phyloP scores from a whole-genome alignment of 139 green algal species.

The Raphidocelis subcapitata region DNA sequence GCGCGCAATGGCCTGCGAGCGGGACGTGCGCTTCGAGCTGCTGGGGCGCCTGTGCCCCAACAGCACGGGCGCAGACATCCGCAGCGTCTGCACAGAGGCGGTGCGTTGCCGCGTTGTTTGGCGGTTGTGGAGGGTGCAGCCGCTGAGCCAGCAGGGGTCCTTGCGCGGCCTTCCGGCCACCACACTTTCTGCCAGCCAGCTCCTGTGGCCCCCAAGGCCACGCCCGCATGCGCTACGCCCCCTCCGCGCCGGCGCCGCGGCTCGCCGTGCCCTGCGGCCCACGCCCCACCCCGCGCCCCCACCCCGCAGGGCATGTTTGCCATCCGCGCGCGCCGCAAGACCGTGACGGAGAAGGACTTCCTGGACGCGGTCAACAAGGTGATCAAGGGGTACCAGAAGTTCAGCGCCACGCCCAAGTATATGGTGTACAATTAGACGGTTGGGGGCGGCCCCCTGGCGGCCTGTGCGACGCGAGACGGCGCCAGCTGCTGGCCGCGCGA shows the following conservation, averaged over 20 bases:
- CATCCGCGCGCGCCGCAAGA: constrained; percentile 92
- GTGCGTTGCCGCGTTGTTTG: constrained; percentile 76
- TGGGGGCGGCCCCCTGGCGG: not conserved
- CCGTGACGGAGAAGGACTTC: constrained; percentile 99
- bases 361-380: constrained; percentile 98
- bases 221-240: constrained; percentile 16
- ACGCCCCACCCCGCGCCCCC: too few relatives aligned
- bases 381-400: constrained; percentile 98
- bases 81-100: constrained; percentile 94
- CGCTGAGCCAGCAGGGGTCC: too few relatives aligned
- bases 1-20: constrained; percentile 94
- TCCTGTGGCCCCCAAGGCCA: too few relatives aligned
- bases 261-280: too few relatives aligned
- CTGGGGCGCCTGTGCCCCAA: constrained; percentile 95
- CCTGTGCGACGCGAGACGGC: not conserved
- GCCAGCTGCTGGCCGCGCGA: too few relatives aligned
- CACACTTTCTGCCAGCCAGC: too few relatives aligned
- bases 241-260: too few relatives aligned
- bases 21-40: constrained; percentile 97
- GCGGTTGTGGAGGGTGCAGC: too few relatives aligned
- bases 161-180: too few relatives aligned
- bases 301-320: constrained; percentile 67
- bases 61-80: constrained; percentile 94
- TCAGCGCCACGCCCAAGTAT: constrained; percentile 96
- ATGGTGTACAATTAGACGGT: constrained; percentile 91